Evolutionary conservation across 306 rosid genomes (phyloP).

Genomic region (Arachis stenosperma): DNA sequence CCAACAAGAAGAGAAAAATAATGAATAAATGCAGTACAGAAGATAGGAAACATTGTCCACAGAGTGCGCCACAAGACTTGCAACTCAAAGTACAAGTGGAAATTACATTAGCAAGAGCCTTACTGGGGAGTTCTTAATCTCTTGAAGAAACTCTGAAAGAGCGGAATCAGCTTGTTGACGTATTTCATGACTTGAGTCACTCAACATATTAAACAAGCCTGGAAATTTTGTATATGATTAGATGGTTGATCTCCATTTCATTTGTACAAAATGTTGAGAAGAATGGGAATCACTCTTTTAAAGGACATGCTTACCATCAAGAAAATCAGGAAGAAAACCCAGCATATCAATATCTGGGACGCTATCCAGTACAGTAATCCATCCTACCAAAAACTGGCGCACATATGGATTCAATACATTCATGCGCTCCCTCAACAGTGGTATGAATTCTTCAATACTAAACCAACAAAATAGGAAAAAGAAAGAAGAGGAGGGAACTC

Average conservation of each 20-base stretch:
- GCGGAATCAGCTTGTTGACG: conserved; percentile 99
- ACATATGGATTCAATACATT: conserved; percentile 96
- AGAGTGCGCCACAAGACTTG: conserved; percentile 49
- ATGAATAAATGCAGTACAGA: conserved; percentile 28
- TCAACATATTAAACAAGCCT: conserved; percentile 98
- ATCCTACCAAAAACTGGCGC: conserved; percentile 99
- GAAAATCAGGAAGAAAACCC: conserved; percentile 96
- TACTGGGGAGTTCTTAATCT: conserved; percentile 99
- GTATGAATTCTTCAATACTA: conserved; percentile 98
- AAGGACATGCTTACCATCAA: conserved; percentile 63
- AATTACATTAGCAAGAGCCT: conserved; percentile 50
- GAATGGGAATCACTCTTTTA: conserved; percentile 13
- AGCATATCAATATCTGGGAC: conserved; percentile 99
- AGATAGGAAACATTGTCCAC: conserved; percentile 17
- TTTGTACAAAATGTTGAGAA: background rate
- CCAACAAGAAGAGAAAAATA: conserved; percentile 7
- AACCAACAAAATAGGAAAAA: background rate
- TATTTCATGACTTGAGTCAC: conserved; percentile 96
- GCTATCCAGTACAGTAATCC: conserved; percentile 98
- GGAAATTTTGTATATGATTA: conserved; percentile 44
- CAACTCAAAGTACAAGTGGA: conserved; percentile 36
- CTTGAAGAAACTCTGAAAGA: conserved; percentile 98
- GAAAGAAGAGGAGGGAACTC: conserved; percentile 33
- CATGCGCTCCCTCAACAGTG: conserved; percentile 99
- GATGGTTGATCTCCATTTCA: conserved; percentile 33